Conservation (phyloP, 768 basidiomycete genomes). For the Gelatoporia subvermispora region DNA sequence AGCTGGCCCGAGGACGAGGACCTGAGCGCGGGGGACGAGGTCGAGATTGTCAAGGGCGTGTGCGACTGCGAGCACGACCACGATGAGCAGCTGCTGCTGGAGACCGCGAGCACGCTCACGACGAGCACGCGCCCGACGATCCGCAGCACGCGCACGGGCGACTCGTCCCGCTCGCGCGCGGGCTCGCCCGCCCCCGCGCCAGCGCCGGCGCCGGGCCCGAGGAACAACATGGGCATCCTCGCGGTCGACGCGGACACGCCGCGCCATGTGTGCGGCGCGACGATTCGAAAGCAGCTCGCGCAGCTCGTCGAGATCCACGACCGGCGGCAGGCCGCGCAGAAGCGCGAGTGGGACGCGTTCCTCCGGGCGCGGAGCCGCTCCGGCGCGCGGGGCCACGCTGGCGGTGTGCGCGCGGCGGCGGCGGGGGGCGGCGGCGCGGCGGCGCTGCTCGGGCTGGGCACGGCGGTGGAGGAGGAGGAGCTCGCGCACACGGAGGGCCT, state of each 20-base stretch:
- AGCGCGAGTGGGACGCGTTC: conserved; percentile 87
- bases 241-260: conserved; percentile 59
- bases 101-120: conserved; percentile 15
- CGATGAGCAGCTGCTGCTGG: conserved; percentile 5
- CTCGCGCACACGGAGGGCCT: conserved; percentile 77
- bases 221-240: conserved; percentile 49
- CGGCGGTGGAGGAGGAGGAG: conserved; percentile 65
- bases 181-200: conserved; percentile 48
- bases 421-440: conserved; percentile 42
- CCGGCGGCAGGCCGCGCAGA: conserved; percentile 58
- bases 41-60: conserved; percentile 35
- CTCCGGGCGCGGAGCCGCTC: conserved; percentile 62
- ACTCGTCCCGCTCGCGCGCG: conserved; percentile 26
- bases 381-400: conserved; percentile 20
- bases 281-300: conserved; percentile 66
- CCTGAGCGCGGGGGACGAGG: conserved; percentile 26
- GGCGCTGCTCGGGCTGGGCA: conserved; percentile 63
- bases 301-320: conserved; percentile 83
- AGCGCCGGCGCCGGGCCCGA: conserved; percentile 13
- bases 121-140: conserved; percentile 16
- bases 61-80: conserved; percentile 37
- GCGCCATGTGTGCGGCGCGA: conserved; percentile 69
- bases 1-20: conserved; percentile 70
- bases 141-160: conserved; percentile 14
- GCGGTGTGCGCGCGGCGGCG: conserved; percentile 7